Evolutionary conservation across 768 basidiomycete species (phyloP).

Genomic region (Strobilomyces dryophilus): DNA sequence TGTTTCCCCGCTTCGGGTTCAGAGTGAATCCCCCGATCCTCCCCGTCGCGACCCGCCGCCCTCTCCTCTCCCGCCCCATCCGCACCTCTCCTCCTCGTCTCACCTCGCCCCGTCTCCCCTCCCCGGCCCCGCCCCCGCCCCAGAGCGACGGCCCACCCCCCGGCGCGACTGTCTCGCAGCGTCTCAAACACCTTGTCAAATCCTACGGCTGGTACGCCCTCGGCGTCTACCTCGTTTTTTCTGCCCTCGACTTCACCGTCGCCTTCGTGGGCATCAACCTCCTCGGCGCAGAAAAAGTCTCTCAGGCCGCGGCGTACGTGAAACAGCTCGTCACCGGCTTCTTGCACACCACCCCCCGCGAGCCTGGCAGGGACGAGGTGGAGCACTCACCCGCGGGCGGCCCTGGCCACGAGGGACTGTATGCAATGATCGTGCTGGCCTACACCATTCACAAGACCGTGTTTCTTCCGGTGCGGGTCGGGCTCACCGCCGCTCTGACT

Average conservation of each 20-base stretch:
- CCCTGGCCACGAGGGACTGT: conserved; percentile 67
- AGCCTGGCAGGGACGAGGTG: conserved; percentile 65
- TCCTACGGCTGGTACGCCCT: conserved; percentile 96
- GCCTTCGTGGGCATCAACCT: conserved; percentile 82
- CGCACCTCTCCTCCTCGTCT: conserved; percentile 47
- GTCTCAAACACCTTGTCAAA: conserved; percentile 79
- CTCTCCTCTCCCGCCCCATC: conserved; percentile 38
- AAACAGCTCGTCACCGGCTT: conserved; percentile 46
- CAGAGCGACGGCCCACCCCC: too few relatives aligned
- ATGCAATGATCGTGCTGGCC: conserved; percentile 89
- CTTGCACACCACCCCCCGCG: conserved; percentile 50
- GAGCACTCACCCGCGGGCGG: conserved; percentile 36
- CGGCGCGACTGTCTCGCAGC: conserved; percentile 58
- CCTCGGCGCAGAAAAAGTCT: conserved; percentile 88
- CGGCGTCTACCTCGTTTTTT: conserved; percentile 78
- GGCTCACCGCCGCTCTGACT: conserved; percentile 81
- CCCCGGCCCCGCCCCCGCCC: conserved; percentile 24
- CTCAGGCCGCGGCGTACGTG: conserved; percentile 54
- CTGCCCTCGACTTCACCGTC: conserved; percentile 76
- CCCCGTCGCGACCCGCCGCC: conserved; percentile 37
- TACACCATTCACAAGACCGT: conserved; percentile 96
- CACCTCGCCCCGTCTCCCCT: conserved; percentile 26
- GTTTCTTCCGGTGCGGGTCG: conserved; percentile 85
- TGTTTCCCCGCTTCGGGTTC: conserved; percentile 14
- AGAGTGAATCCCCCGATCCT: conserved; percentile 41